Percentiles rank a stretch among this genome's conserved stretches.
Evolutionary conservation across 768 basidiomycete genomes (phyloP).

Genomic region (Tulasnella sp.): DNA sequence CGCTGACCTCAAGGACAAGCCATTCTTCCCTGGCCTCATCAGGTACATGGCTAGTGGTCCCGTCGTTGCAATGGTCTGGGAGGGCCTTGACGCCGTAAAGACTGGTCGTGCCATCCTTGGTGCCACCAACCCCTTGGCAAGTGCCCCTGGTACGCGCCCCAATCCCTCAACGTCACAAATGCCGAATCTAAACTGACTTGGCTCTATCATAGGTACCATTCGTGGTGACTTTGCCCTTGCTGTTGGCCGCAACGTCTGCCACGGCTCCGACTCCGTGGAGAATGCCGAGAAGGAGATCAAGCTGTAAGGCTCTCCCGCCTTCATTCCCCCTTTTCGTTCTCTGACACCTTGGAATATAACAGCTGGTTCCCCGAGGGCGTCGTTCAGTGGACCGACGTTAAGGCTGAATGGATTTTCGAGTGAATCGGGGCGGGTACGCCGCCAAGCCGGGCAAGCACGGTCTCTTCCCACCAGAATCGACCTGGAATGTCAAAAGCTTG

Average conservation of each 20-base stretch:
- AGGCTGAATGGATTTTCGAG: constrained; percentile 78
- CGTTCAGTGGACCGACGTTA: constrained; percentile 62
- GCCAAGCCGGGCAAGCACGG: background rate
- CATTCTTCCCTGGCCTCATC: constrained; percentile 95
- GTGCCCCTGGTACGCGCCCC: constrained; percentile 63
- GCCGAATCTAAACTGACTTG: background rate
- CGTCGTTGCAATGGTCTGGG: constrained; percentile 93
- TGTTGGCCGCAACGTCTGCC: constrained; percentile 92
- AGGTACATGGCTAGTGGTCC: constrained; percentile 96
- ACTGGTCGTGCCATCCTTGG: constrained; percentile 95
- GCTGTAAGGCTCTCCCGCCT: no score
- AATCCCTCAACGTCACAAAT: background rate
- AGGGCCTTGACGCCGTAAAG: constrained; percentile 91
- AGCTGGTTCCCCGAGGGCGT: constrained; percentile 93
- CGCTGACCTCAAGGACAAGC: constrained; percentile 87
- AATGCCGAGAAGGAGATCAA: constrained; percentile 91
- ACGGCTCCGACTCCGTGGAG: constrained; percentile 86
- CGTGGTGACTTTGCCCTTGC: constrained; percentile 94
- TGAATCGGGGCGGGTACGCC: constrained; percentile 38
- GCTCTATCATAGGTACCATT: constrained; percentile 67
- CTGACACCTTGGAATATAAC: no score
- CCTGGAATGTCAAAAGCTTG: background rate
- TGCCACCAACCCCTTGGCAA: constrained; percentile 92
- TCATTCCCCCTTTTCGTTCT: no score
- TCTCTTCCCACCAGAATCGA: background rate